A percentile compares a stretch with the other conserved stretches of the same genome.
Conservation (phyloP, 2,329 filamentous ascomycete species). For the Berkeleyomyces basicola region DNA sequence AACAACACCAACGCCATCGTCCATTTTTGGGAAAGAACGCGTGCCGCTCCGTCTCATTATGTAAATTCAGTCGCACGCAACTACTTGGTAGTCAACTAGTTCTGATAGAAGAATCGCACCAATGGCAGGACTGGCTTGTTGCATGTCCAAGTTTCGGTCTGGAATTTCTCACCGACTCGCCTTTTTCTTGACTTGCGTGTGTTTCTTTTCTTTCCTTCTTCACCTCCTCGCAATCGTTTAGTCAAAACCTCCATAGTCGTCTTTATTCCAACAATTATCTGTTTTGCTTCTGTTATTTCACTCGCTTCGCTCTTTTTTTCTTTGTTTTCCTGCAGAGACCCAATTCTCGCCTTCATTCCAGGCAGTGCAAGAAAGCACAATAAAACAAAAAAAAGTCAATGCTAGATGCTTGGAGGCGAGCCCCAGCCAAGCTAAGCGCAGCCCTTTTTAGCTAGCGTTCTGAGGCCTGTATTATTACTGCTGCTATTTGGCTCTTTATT, state of each 20-base stretch:
- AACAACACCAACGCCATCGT: not conserved
- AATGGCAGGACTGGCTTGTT: not conserved
- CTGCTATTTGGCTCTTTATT: not conserved
- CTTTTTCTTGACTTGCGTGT: not conserved
- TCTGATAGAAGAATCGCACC: not conserved
- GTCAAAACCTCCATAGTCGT: not conserved
- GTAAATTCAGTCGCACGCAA: not conserved
- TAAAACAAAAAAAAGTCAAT: constrained; percentile 3
- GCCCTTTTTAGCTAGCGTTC: not conserved
- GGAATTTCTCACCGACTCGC: not conserved
- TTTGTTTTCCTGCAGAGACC: not conserved
- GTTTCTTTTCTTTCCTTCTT: not conserved
- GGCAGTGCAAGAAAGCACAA: not conserved
- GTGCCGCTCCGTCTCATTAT: not conserved
- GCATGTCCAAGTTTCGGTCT: not conserved
- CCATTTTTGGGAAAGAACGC: not conserved
- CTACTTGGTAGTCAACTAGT: not conserved
- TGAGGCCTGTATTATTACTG: constrained; percentile 4
- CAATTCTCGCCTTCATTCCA: not conserved
- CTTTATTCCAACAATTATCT: not conserved
- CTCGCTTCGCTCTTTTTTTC: not conserved
- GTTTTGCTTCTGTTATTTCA: not conserved
- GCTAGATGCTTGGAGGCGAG: not conserved
- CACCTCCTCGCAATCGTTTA: not conserved
- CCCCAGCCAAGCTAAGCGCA: constrained; percentile 3